phyloP scores from a whole-genome alignment of 495 filamentous ascomycete genomes.

The Penicillium nucicola region DNA sequence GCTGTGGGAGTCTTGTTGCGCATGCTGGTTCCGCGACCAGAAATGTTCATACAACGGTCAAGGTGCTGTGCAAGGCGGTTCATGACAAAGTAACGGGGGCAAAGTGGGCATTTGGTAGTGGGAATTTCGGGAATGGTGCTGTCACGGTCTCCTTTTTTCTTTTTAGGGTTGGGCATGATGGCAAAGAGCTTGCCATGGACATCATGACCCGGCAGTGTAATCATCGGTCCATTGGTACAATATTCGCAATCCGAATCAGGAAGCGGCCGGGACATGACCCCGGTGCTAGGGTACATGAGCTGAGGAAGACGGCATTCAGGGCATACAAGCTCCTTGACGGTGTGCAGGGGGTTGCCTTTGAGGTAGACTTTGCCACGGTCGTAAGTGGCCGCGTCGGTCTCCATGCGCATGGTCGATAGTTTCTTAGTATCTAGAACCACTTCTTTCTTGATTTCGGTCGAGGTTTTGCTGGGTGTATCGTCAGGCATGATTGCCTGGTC shows the following conservation, averaged over 20 bases:
- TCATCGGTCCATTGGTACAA: constrained; percentile 73
- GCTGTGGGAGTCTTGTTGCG: constrained; percentile 47
- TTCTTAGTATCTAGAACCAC: constrained; percentile 35
- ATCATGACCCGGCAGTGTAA: constrained; percentile 70
- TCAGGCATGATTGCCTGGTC: constrained; percentile 40
- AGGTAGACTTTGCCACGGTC: constrained; percentile 68
- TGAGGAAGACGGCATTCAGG: constrained; percentile 63
- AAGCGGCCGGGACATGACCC: constrained; percentile 55
- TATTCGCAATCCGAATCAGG: constrained; percentile 61
- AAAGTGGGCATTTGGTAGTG: constrained; percentile 66
- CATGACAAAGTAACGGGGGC: constrained; percentile 57
- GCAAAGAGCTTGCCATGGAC: constrained; percentile 79
- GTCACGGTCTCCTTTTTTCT: constrained; percentile 39
- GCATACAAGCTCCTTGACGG: constrained; percentile 66
- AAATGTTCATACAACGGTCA: constrained; percentile 75
- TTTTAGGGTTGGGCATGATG: constrained; percentile 55
- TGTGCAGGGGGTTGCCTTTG: constrained; percentile 73
- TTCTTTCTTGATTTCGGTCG: constrained; percentile 32
- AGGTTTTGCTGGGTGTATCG: constrained; percentile 32
- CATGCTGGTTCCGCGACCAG: constrained; percentile 60
- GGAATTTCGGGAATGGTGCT: constrained; percentile 46
- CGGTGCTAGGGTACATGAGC: constrained; percentile 60
- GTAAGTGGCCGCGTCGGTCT: constrained; percentile 69
- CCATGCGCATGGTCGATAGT: constrained; percentile 48
- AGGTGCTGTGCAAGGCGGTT: constrained; percentile 69